Conservation (phyloP, 306 rosid genomes). For the Leucaena leucocephala region DNA sequence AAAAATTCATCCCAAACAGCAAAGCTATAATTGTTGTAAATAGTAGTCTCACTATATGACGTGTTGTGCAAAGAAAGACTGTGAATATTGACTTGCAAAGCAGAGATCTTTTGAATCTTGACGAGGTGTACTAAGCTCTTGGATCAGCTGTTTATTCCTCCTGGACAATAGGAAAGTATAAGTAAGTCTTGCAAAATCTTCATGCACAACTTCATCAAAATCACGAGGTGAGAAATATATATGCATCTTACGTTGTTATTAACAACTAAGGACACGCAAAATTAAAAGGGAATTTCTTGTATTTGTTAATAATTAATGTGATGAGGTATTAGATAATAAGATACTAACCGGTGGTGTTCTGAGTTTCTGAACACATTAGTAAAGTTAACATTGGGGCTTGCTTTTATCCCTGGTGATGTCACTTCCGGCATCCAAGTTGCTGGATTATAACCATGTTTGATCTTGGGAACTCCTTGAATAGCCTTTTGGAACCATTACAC, state of each 20-base stretch:
- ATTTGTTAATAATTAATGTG: background rate
- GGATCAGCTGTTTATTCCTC: conserved; percentile 47
- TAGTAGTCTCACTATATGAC: conserved; percentile 48
- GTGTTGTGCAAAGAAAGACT: conserved; percentile 43
- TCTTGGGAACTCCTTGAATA: conserved; percentile 73
- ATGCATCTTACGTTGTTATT: background rate
- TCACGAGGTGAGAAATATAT: background rate
- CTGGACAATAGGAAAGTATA: conserved; percentile 34
- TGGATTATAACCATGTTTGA: conserved; percentile 77
- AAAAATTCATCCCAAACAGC: conserved; percentile 48
- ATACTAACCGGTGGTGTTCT: conserved; percentile 42
- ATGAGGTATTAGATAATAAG: background rate
- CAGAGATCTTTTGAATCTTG: conserved; percentile 43
- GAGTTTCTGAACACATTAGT: conserved; percentile 49
- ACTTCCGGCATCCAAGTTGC: conserved; percentile 96
- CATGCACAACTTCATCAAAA: too few species aligned
- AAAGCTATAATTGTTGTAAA: conserved; percentile 49
- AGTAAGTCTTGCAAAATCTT: background rate
- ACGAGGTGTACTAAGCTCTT: conserved; percentile 43
- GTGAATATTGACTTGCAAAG: conserved; percentile 46
- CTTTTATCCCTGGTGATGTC: conserved; percentile 72
- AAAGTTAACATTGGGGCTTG: conserved; percentile 62
- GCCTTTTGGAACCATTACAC: conserved; percentile 44
- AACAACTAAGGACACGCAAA: background rate
- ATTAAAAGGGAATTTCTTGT: background rate